Conservation (phyloP, 2,329 filamentous ascomycete species). For the Paecilomyces sp. region DNA sequence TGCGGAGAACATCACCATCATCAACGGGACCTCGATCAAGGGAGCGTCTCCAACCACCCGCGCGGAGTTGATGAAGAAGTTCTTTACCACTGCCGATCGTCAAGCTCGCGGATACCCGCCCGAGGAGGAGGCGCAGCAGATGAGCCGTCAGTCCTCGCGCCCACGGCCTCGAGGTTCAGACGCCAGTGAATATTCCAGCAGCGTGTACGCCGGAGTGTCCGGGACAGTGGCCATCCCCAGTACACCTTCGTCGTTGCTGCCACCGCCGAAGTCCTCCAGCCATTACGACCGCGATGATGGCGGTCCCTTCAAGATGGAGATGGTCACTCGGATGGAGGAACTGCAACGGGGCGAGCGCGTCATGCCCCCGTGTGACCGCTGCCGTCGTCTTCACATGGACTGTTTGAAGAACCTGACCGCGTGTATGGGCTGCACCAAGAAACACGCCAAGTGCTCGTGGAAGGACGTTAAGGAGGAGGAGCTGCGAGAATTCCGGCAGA, state of each 20-base stretch:
- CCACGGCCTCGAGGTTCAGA: constrained; percentile 27
- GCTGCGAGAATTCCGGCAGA: constrained; percentile 25
- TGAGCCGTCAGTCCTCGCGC: constrained; percentile 20
- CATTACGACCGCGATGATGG: constrained; percentile 49
- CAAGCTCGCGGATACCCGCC: constrained; percentile 29
- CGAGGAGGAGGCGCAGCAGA: constrained; percentile 20
- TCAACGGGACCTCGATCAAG: constrained; percentile 42
- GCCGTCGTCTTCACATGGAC: constrained; percentile 69
- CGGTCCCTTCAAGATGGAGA: constrained; percentile 55
- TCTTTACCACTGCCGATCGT: constrained; percentile 54
- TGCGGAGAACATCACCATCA: constrained; percentile 41
- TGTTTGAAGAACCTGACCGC: constrained; percentile 82
- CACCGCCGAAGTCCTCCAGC: constrained; percentile 38
- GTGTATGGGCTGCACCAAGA: constrained; percentile 81
- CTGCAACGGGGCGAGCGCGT: constrained; percentile 67
- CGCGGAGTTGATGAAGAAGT: constrained; percentile 56
- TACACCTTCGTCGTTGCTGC: constrained; percentile 47
- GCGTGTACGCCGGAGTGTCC: constrained; percentile 34
- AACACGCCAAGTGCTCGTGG: constrained; percentile 85
- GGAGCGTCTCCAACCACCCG: constrained; percentile 51
- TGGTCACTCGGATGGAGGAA: constrained; percentile 69
- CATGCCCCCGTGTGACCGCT: constrained; percentile 76
- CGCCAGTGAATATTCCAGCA: constrained; percentile 24
- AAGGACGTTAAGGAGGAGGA: constrained; percentile 72
- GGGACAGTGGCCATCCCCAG: constrained; percentile 48